Evolutionary conservation across 345 rosid species (phyloP).

Genomic region (Eucalyptus melliodora): DNA sequence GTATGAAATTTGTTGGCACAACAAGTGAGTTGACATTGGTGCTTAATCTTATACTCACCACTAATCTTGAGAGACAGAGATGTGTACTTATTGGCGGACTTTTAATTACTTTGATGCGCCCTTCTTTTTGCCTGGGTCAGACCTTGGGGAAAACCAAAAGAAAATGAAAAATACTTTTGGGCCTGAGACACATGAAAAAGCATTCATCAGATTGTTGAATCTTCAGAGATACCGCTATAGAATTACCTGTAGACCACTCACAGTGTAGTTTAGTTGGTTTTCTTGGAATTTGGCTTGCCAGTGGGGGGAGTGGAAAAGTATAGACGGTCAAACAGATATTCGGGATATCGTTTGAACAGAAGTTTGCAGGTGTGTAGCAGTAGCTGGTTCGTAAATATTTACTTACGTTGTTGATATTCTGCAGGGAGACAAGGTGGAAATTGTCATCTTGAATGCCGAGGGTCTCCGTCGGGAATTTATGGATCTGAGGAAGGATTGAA

Average conservation of each 20-base stretch:
- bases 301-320: background rate
- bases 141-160: background rate
- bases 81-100: background rate
- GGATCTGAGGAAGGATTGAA: conserved; percentile 78
- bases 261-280: background rate
- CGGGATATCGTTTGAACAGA: no score
- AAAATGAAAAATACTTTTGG: background rate
- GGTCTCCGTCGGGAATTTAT: conserved; percentile 64
- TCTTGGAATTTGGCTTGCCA: background rate
- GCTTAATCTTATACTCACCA: background rate
- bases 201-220: background rate
- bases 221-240: background rate
- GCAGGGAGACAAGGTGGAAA: conserved; percentile 87
- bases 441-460: conserved; percentile 54
- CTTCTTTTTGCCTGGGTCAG: background rate
- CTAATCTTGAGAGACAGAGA: background rate
- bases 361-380: background rate
- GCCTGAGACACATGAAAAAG: background rate
- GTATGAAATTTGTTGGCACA: background rate
- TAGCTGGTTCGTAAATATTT: background rate
- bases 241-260: background rate
- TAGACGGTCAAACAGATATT: background rate
- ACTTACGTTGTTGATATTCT: background rate
- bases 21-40: background rate
- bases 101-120: background rate